Evolutionary conservation across 2,329 filamentous ascomycete genomes (phyloP).

Genomic region (Apiospora rasikravindrae): DNA sequence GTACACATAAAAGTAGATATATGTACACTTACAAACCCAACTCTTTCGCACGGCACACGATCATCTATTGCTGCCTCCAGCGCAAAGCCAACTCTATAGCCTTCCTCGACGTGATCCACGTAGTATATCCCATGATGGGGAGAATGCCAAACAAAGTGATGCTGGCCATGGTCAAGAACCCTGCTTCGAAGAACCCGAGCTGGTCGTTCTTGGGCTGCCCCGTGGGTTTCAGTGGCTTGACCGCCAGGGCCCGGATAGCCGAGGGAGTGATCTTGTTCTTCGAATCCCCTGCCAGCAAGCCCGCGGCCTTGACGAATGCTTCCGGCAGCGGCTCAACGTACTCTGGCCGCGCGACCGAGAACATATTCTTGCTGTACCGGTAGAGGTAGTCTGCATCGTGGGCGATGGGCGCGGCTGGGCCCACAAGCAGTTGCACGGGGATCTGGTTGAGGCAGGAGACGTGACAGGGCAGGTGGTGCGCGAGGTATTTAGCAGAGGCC

Average conservation of each 20-base stretch:
- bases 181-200: conserved; percentile 56
- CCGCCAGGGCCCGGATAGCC: conserved; percentile 24
- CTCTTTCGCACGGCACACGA: not conserved
- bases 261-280: conserved; percentile 25
- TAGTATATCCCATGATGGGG: conserved; percentile 24
- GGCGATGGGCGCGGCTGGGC: conserved; percentile 42
- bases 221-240: conserved; percentile 39
- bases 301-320: conserved; percentile 26
- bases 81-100: conserved; percentile 22
- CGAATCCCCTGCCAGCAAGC: conserved; percentile 24
- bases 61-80: conserved; percentile 18
- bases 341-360: conserved; percentile 51
- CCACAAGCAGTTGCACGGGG: conserved; percentile 56
- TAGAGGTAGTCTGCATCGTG: conserved; percentile 33
- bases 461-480: conserved; percentile 58
- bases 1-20: not conserved
- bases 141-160: conserved; percentile 28
- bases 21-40: no score
- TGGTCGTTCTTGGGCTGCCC: conserved; percentile 40
- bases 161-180: conserved; percentile 45
- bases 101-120: conserved; percentile 25
- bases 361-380: conserved; percentile 50
- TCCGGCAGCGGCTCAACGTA: conserved; percentile 37
- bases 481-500: conserved; percentile 61
- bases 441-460: conserved; percentile 63